Evolutionary conservation across 192 early-diverging fungal genomes (phyloP).

Genomic region (Dimargaris verticillata): DNA sequence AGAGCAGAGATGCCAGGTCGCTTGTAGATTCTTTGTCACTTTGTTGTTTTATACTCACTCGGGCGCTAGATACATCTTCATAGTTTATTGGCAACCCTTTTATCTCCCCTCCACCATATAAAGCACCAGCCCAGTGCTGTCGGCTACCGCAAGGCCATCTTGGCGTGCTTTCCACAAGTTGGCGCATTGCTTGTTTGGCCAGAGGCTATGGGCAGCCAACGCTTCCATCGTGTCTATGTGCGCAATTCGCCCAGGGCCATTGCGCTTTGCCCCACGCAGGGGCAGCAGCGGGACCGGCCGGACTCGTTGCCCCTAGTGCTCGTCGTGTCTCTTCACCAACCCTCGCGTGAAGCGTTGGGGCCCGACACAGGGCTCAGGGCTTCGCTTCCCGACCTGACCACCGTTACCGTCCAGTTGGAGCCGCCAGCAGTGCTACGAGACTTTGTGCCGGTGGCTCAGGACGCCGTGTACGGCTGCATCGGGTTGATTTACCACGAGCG

Average conservation of each 20-base stretch:
- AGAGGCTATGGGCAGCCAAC: neutral
- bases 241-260: conserved; percentile 35
- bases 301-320: conserved; percentile 14
- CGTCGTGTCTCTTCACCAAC: neutral
- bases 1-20: too few species aligned
- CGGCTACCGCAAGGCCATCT: too few species aligned
- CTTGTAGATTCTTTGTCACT: too few species aligned
- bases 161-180: neutral
- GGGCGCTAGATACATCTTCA: too few species aligned
- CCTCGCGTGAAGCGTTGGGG: too few species aligned
- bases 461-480: conserved; percentile 25
- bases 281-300: conserved; percentile 18
- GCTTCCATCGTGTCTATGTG: conserved; percentile 20
- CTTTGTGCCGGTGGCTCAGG: conserved; percentile 22
- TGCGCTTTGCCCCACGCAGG: conserved; percentile 37
- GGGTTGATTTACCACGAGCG: conserved; percentile 27
- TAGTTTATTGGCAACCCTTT: too few species aligned
- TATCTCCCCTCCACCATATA: too few species aligned
- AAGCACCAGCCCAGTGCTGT: too few species aligned
- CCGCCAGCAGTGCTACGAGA: conserved; percentile 13
- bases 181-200: conserved; percentile 24
- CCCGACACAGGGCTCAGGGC: conserved; percentile 11
- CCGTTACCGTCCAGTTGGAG: conserved; percentile 9
- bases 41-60: too few species aligned
- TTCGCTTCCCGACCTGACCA: conserved; percentile 3